Base-by-base conservation (phyloP, 768 basidiomycete genomes). In the Collybia sp. region DNA sequence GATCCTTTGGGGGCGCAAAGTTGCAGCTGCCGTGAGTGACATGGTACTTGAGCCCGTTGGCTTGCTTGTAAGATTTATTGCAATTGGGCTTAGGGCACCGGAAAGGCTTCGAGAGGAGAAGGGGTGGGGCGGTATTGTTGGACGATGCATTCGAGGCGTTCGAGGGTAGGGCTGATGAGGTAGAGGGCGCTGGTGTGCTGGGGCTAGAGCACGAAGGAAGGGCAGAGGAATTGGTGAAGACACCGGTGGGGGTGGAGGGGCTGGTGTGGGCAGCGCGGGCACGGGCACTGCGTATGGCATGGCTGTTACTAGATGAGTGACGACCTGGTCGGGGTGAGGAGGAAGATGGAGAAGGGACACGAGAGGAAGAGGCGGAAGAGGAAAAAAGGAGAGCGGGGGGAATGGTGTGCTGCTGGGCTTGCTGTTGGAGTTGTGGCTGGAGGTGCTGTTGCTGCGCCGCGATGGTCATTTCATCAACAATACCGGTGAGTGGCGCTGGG, bases 31-130 rank as follows among this genome's bases (percentile, higher is more conserved):
- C 92, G 60, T 92, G 91, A 8, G 86, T 88, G 75, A 92, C 84
- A 65, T 94, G 91, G 67, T 94, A 93, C 71, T 96, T 95, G 57
- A 97, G 73, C 10, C 93, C 84, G 55, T 96, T 96, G 36, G 90
- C 90, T 66, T 95, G 93, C 72, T 95, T 95, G 73, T 95, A 96
- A 43, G 80, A 80, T 75, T 97, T 97, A 71, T 89, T 92, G 73
- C 93, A 97, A 53, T 93, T 92, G 0, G 89, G 83, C 63, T 94
- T 94, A 9, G 93, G 93, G 72, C 93, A 97, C 40, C 82, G 77
- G 79, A 93, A 94, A 3, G 92, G 90, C 65, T 93, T 93, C 47
- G 80, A 82, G 41, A 87, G 68, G 33, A 88, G 65, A n/a, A 87
- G 65, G 3, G 83, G 79, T 0, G 82, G 70, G 12, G 78, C 69